Evolutionary conservation across 2,329 filamentous ascomycete species (phyloP).

Genomic region (Metarhizium album): DNA sequence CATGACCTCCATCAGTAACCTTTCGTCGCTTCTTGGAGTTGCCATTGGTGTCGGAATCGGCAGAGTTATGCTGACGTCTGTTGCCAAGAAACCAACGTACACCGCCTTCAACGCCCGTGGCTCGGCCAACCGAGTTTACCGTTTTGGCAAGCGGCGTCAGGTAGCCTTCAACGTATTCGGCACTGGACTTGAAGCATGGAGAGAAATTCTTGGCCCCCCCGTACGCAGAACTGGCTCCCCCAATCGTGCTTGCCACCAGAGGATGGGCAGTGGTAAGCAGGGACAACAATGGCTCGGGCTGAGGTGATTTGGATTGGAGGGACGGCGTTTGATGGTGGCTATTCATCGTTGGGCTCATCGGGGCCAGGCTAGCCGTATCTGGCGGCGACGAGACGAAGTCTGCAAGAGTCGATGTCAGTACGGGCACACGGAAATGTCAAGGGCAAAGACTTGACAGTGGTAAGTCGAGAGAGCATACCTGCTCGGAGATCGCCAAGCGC

Average conservation of each 20-base stretch:
- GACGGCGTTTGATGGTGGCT: slow-evolving; percentile 4
- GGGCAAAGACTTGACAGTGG: neutral
- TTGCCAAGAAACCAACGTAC: slow-evolving; percentile 72
- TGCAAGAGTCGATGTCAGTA: slow-evolving; percentile 17
- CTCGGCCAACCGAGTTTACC: slow-evolving; percentile 70
- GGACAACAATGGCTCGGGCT: slow-evolving; percentile 71
- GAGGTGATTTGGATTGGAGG: slow-evolving; percentile 25
- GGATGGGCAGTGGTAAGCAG: slow-evolving; percentile 84
- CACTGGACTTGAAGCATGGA: slow-evolving; percentile 77
- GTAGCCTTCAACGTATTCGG: slow-evolving; percentile 82
- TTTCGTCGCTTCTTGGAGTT: slow-evolving; percentile 49
- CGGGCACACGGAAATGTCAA: neutral
- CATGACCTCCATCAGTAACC: slow-evolving; percentile 32
- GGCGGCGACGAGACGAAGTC: slow-evolving; percentile 58
- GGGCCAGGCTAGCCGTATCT: slow-evolving; percentile 30
- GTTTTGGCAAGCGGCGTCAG: slow-evolving; percentile 80
- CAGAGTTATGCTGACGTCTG: slow-evolving; percentile 35
- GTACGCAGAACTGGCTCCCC: slow-evolving; percentile 76
- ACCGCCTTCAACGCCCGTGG: slow-evolving; percentile 79
- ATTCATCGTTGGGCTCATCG: slow-evolving; percentile 21
- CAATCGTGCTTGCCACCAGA: slow-evolving; percentile 73
- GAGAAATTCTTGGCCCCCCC: slow-evolving; percentile 83
- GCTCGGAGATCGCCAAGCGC: slow-evolving; percentile 64
- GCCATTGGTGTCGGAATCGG: slow-evolving; percentile 34
- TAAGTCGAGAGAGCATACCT: neutral